Base-by-base conservation (phyloP, 306 rosid species). In the Mimosa pudica region DNA sequence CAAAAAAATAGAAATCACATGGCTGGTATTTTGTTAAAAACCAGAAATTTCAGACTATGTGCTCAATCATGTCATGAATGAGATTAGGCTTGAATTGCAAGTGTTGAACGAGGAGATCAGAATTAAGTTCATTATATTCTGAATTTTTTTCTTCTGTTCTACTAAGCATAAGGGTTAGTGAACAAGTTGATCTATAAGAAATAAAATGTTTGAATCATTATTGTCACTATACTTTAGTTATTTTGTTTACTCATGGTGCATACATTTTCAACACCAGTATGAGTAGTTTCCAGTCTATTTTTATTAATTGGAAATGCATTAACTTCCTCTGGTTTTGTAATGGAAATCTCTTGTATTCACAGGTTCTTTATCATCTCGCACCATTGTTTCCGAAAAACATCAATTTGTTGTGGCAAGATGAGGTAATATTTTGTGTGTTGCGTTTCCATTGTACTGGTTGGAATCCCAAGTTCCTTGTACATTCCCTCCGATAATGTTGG, bases 391-490 rank as follows among this genome's bases (percentile, higher is more conserved):
- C 98, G 6, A 94, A 89, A 89, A 85, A 91, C 86, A 87, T 89
- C 77, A 87, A 81, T 79, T 84, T 88, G 88, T 89, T 87, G 84
- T 94, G 97, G 98, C 97, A 92, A 82, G 98, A 94, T 72, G 98
- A 92, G 98, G 98, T 94, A 92, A 88, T 71, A 65, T 36, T 80
- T 62, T 74, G 62, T 68, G 54, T 61, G 64, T 30, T 68, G 70
- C 46, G 38, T 49, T 71, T 54, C 63, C 30, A 71, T 84, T 18
- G 48, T 69, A 17, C 66, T 14, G 62, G 65, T 63, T 80, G 54
- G 35, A 68, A 69, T 68, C 32, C 71, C 17, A 8, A 83, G 62
- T 58, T 38, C 58, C 55, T 73, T 45, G 65, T 78, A 51, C 54
- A 51, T 73, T 38, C 65, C 77, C 10, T 64, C 65, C 71, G 76